Evolutionary conservation across 768 basidiomycete species (phyloP), one percentile per base, ranked within the genome.

Genomic region (Boletus coccyginus): DNA sequence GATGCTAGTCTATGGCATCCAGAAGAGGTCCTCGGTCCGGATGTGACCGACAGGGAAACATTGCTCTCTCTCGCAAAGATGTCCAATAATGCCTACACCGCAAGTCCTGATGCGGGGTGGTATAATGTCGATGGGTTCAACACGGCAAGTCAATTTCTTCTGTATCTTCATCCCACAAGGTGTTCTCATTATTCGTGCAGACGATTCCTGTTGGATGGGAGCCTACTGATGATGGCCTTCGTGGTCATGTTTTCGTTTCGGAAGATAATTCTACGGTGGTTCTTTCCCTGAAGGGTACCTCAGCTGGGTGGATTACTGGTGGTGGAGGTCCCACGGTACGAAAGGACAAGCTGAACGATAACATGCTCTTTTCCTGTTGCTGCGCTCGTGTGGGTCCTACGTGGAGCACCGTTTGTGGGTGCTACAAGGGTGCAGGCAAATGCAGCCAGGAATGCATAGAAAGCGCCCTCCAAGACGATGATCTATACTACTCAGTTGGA

Each of bases 301-400:
- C 91, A 2, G 85, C 89, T 2, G 78, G 79, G 11, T 74, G 74
- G 73, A 77, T 87, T 10, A 80, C 86, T 65, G 79, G 91, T 9
- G 84, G 83, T 17, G 87, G 90, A 3, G 93, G 94, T 6, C 87
- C 90, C 13, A 97, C 95, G 10, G 80, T 83, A 40, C 81, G 78
- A 65, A 97, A 90, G 71, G 96, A 98, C 76, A 96, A 94, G 74
- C 72, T 87, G 55, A 98, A 98, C 73, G 95, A 98, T 65, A 98
- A 96, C 66, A 75, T 95, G n/a, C 74, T 98, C 35, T 96, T 96
- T 75, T 89, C 92, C 5, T 98, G 96, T 72, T 98, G 96, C 71
- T 98, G 96, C 65, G 95, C 94, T 3, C 81, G 90, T 8, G 91
- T 98, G n/a, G 92, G 90, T 35, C 91, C 93, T 51, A 92, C 92